Percentiles rank a stretch among this genome's conserved stretches.
Conservation (phyloP, 345 rosid genomes). For the Syzygium grande region DNA sequence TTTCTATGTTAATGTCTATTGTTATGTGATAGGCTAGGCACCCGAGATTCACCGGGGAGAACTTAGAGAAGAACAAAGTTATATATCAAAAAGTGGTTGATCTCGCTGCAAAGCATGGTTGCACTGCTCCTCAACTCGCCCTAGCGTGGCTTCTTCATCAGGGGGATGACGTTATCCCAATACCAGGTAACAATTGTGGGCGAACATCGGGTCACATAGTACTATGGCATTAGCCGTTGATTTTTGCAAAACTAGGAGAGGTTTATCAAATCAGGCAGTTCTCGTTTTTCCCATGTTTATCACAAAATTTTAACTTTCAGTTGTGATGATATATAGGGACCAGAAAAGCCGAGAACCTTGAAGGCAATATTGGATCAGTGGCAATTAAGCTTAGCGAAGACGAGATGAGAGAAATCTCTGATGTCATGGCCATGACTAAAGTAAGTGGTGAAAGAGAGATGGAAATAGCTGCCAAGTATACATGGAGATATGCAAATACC, state of each 20-base stretch:
- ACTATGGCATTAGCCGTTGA: neutral
- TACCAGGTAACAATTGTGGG: conserved; percentile 15
- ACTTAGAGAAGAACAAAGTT: conserved; percentile 31
- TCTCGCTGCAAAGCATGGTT: conserved; percentile 23
- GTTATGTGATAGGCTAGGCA: conserved; percentile 1
- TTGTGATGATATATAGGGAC: conserved; percentile 18
- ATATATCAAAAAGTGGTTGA: conserved; percentile 11
- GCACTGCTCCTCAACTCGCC: conserved; percentile 38
- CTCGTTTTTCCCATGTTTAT: neutral
- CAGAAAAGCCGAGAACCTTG: conserved; percentile 32
- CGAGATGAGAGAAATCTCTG: conserved; percentile 25
- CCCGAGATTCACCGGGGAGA: conserved; percentile 22
- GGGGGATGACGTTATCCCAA: conserved; percentile 36
- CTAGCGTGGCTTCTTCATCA: conserved; percentile 38
- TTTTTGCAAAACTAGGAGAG: neutral
- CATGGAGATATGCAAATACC: conserved; percentile 25
- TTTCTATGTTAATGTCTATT: neutral
- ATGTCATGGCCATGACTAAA: conserved; percentile 21
- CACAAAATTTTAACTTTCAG: neutral
- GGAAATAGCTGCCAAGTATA: neutral
- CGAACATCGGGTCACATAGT: neutral
- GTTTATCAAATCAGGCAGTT: neutral
- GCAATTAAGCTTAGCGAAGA: conserved; percentile 18
- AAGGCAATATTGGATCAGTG: conserved; percentile 31
- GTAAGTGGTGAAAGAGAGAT: conserved; percentile 21